A percentile compares a stretch with the other conserved stretches of the same genome.
Conservation (phyloP, 257 asterid species). For the Lithospermum erythrorhizon region DNA sequence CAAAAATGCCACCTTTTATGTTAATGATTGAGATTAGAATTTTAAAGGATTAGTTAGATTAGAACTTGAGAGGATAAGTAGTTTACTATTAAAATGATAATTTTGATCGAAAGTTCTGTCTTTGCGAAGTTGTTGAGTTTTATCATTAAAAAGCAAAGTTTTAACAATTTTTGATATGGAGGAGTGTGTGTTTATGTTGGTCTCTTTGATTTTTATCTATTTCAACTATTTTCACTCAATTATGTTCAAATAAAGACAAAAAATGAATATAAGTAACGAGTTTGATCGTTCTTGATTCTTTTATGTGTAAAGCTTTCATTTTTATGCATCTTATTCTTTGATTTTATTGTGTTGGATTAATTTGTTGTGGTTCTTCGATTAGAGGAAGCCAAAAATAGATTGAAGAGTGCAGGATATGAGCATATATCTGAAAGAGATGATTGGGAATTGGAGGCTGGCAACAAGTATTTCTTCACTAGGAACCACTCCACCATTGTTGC, state of each 20-base stretch:
- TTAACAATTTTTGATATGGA: no score
- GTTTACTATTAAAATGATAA: no score
- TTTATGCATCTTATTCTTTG: background rate
- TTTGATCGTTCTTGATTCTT: background rate
- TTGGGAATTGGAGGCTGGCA: constrained; percentile 78
- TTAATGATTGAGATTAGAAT: no score
- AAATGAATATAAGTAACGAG: no score
- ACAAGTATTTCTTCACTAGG: constrained; percentile 85
- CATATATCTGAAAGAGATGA: constrained; percentile 77
- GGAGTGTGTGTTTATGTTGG: no score
- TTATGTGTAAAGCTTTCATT: background rate
- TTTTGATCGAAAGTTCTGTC: no score
- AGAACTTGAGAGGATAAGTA: no score
- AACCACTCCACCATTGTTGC: constrained; percentile 87
- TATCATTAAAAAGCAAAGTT: no score
- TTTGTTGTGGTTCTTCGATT: constrained; percentile 10
- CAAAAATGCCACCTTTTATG: no score
- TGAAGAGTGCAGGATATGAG: constrained; percentile 60
- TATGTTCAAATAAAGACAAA: background rate
- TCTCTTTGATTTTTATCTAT: background rate
- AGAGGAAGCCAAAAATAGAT: constrained; percentile 72
- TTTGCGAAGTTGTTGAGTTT: no score
- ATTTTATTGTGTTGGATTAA: background rate
- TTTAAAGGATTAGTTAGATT: no score
- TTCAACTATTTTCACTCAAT: background rate